These are phyloP conservation scores for Vitis cinerea DNA, from an alignment of 164 flowering plant genomes.

Conservation along the genomic window DNA sequence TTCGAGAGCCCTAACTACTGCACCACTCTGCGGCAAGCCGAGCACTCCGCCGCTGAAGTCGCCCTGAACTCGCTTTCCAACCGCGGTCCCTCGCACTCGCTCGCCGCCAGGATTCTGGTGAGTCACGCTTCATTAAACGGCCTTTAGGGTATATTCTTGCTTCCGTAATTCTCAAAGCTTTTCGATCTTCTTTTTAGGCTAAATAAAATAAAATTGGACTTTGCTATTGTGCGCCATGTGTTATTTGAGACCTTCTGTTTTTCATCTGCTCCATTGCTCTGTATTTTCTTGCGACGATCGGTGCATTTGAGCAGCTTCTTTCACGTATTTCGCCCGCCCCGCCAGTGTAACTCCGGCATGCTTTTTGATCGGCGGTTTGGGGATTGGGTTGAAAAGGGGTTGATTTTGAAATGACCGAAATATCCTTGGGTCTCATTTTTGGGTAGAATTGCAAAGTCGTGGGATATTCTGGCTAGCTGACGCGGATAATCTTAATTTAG, in stretches of 20 bases:
- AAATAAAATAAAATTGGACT: neutral
- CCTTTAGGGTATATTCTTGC: neutral
- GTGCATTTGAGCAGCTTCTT: neutral
- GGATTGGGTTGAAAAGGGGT: neutral
- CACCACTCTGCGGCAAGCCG: slow-evolving; percentile 94
- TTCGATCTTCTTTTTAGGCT: too few relatives aligned
- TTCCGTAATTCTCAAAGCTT: neutral
- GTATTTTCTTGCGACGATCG: too few relatives aligned
- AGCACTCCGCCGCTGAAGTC: slow-evolving; percentile 98
- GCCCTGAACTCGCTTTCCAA: slow-evolving; percentile 80
- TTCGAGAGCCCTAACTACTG: slow-evolving; percentile 86
- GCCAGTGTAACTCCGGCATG: too few relatives aligned
- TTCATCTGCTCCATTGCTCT: too few relatives aligned
- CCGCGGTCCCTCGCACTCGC: slow-evolving; percentile 86
- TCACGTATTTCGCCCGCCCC: neutral
- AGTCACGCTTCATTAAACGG: slow-evolving; percentile 8
- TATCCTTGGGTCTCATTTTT: slow-evolving; percentile 11
- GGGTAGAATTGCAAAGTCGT: neutral
- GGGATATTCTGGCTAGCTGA: neutral
- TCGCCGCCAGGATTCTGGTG: slow-evolving; percentile 91
- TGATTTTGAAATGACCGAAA: slow-evolving; percentile 12
- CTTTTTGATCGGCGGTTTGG: neutral
- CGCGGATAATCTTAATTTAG: neutral
- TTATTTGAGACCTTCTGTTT: neutral
- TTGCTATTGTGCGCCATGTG: slow-evolving; percentile 9